Evolutionary conservation across 768 basidiomycete genomes (phyloP), one percentile per base, ranked within the genome.

Genomic region (Hydnum rufescens): DNA sequence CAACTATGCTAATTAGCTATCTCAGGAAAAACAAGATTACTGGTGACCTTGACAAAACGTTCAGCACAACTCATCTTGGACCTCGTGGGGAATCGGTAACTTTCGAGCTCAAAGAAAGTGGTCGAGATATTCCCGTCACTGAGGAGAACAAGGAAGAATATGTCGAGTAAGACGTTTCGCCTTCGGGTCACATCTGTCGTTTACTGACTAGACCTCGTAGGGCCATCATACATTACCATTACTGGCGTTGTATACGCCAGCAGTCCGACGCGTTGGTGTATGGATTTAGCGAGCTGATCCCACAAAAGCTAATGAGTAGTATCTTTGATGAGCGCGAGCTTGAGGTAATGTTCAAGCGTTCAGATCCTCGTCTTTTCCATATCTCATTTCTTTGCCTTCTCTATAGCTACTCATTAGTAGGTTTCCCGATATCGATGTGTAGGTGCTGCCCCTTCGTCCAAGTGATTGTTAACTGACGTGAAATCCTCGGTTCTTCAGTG

Each of bases 401-500:
- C 6, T 22, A 5, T 53, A 66, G 68, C 69, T 97, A 50, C 74
- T 99, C 52, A 97, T 99, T 58, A 95, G 95, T 61, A 95, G 95
- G 59, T 96, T 97, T 88, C 93, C 92, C 44, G 95, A 99, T 69
- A 96, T 97, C 59, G 93, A 99, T 62, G 90, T 96, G 75, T 86
- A 78, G 50, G 76, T 68, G 23, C 34, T 54, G 83, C 23, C n/a
- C 52, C 52, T 39, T 6, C 31, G 44, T 4, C 29, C 42, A 23
- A 4, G 44, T 2, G 25, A 54, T n/a, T 18, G 6, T 23, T 30
- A 6, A 13, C 13, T n/a, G n/a, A 32, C 5, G 8, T 19, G 26
- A 42, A 48, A 2, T n/a, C 53, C 31, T 55, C 55, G 3, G 39
- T 47, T 49, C 1, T n/a, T 4, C 51, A 86, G 84, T 57, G 90